A percentile compares a stretch with the other conserved stretches of the same genome.
phyloP scores from a whole-genome alignment of 805 yeast species.

The Saturnispora bothae region DNA sequence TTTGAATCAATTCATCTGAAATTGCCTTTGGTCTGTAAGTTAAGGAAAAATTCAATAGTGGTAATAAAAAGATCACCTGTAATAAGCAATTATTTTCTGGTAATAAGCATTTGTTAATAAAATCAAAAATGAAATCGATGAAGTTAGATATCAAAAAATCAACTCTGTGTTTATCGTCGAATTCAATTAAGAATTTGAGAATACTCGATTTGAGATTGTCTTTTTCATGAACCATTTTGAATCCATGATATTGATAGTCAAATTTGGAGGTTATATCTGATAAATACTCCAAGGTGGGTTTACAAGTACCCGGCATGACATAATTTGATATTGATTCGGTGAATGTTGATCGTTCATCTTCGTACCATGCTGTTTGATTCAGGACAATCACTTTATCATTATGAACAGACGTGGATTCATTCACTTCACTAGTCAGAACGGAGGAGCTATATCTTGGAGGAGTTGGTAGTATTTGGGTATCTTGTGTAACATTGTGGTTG shows the following conservation, averaged over 20 bases:
- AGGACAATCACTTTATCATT: constrained; percentile 17
- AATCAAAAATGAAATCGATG: constrained; percentile 24
- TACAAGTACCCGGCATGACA: constrained; percentile 27
- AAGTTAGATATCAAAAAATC: constrained; percentile 40
- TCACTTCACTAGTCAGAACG: not conserved
- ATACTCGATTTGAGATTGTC: constrained; percentile 26
- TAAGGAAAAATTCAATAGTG: constrained; percentile 45
- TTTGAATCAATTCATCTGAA: constrained; percentile 27
- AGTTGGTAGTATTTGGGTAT: not conserved
- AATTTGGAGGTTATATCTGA: constrained; percentile 26
- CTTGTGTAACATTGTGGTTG: not conserved
- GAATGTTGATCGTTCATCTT: constrained; percentile 31
- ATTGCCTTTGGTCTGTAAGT: constrained; percentile 57
- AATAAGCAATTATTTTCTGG: constrained; percentile 17
- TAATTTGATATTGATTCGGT: constrained; percentile 28
- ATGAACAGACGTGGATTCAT: not conserved
- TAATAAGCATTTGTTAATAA: constrained; percentile 19
- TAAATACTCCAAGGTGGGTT: constrained; percentile 27
- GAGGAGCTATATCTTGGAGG: not conserved
- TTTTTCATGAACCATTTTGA: constrained; percentile 20
- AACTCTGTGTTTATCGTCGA: constrained; percentile 35
- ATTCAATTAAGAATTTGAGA: constrained; percentile 32
- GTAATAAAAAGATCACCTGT: constrained; percentile 50
- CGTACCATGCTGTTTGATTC: constrained; percentile 24
- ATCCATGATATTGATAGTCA: constrained; percentile 18